Conservation (phyloP, 805 yeast genomes). For the Sugiyamaella marilandica region DNA sequence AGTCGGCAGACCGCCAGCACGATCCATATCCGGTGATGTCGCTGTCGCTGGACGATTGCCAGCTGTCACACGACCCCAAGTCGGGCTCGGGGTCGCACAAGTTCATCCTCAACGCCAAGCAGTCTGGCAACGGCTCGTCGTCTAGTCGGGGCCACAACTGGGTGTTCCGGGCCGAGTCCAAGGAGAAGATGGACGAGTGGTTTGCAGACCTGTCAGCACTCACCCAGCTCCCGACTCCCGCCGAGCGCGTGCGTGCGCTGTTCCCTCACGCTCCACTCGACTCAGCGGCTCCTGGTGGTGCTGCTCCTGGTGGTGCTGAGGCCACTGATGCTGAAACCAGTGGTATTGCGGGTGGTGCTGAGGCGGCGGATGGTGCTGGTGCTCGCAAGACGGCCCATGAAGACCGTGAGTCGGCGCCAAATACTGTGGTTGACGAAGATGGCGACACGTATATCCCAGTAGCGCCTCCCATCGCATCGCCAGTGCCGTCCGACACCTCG, state of each 20-base stretch:
- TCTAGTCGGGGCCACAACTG: slow-evolving; percentile 70
- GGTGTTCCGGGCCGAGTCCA: slow-evolving; percentile 89
- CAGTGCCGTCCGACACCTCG: slow-evolving; percentile 24
- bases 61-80: slow-evolving; percentile 75
- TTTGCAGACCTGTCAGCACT: slow-evolving; percentile 67
- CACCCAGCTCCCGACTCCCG: slow-evolving; percentile 58
- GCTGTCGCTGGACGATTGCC: slow-evolving; percentile 70
- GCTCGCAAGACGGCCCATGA: not conserved
- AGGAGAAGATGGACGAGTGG: slow-evolving; percentile 79
- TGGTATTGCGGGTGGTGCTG: slow-evolving; percentile 8
- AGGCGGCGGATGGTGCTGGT: slow-evolving; percentile 6
- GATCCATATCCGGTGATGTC: slow-evolving; percentile 84
- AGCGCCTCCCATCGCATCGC: slow-evolving; percentile 18
- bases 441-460: slow-evolving; percentile 11
- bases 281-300: slow-evolving; percentile 8
- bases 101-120: slow-evolving; percentile 73
- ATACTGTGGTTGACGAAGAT: slow-evolving; percentile 2
- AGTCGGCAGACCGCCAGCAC: slow-evolving; percentile 71
- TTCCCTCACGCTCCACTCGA: slow-evolving; percentile 4
- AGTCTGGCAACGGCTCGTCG: slow-evolving; percentile 48
- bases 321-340: slow-evolving; percentile 6
- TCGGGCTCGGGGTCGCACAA: slow-evolving; percentile 43
- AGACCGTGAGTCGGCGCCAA: not conserved
- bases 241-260: slow-evolving; percentile 24
- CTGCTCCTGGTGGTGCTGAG: slow-evolving; percentile 6